Base-by-base conservation (phyloP, 495 filamentous ascomycete species). In the Lasiosphaeriaceae sp. region DNA sequence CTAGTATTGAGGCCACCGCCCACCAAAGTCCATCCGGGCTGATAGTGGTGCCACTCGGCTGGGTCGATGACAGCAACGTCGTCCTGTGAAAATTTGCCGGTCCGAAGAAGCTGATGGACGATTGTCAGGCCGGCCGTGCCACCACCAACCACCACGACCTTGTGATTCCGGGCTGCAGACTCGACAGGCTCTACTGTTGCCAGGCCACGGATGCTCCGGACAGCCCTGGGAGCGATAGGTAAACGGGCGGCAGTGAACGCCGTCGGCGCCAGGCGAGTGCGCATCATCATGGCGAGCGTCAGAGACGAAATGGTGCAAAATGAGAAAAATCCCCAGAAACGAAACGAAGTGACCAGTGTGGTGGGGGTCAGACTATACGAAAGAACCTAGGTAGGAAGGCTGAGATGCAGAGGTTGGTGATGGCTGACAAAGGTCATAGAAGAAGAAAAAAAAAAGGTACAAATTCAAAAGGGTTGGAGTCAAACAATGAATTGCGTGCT, bases 51-150 rank as follows among this genome's bases (percentile, higher is more conserved):
- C 71, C 76, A 83, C 57, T 76, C 63, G 0, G 85, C 76, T 0
- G 85, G 85, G 65, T 88, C 85, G 47, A 88, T 67, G 39, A 88
- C 66, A n/a, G 85, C 85, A 56, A 88, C 83, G 56, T 88, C 85
- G 44, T 86, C 77, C 46, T 78, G 76, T 0, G 69, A 59, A 59
- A 86, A 83, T 47, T 78, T 76, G 41, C 80, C 75, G 3, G 74
- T 74, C 23, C 74, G 74, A 7, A 86, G 76, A 4, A 88, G 79
- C 66, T 88, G 85, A 58, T 86, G 83, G 58, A 79, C 81, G 65
- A 86, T 79, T 17, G 79, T 68, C 7, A 88, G 71, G 52, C 85
- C 85, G 35, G 84, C 85, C 11, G 80, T 71, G 24, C 85, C 85
- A 45, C 79, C 85, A 54, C 85, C 85, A 44, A 88, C 75, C 8